phyloP scores from a whole-genome alignment of 2,329 filamentous ascomycete genomes.

The Ceratocystis colombiana region DNA sequence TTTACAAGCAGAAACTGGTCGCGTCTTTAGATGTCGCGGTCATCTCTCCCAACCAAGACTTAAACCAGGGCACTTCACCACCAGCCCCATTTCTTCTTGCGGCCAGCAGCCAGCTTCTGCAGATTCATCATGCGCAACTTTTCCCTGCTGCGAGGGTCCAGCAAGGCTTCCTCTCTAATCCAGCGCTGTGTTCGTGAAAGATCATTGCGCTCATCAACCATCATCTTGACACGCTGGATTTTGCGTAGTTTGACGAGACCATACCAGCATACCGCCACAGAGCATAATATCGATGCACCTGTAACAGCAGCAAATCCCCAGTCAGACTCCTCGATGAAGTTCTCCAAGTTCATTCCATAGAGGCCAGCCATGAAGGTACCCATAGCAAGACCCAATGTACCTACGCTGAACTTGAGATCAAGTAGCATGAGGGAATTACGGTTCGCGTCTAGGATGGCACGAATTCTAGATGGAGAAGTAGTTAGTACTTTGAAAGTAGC shows the following conservation, averaged over 20 bases:
- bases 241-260: conserved; percentile 73
- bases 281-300: conserved; percentile 58
- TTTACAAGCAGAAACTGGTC: conserved; percentile 18
- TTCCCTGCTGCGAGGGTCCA: conserved; percentile 47
- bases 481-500: conserved; percentile 27
- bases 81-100: conserved; percentile 32
- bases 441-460: conserved; percentile 94
- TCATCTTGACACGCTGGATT: conserved; percentile 85
- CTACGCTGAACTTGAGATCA: conserved; percentile 91
- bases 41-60: neutral
- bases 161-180: conserved; percentile 41
- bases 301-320: conserved; percentile 75
- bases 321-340: conserved; percentile 91
- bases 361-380: conserved; percentile 94
- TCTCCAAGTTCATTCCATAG: conserved; percentile 99
- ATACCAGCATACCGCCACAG: conserved; percentile 69
- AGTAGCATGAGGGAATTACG: conserved; percentile 96
- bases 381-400: conserved; percentile 85
- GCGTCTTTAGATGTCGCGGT: neutral
- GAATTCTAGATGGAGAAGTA: conserved; percentile 50
- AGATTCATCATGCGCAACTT: conserved; percentile 44
- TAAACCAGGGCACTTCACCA: neutral
- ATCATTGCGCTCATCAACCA: conserved; percentile 36
- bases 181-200: conserved; percentile 36
- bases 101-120: conserved; percentile 36